Evolutionary conservation across 495 filamentous ascomycete genomes (phyloP).

Genomic region (Ramalina peruviana): DNA sequence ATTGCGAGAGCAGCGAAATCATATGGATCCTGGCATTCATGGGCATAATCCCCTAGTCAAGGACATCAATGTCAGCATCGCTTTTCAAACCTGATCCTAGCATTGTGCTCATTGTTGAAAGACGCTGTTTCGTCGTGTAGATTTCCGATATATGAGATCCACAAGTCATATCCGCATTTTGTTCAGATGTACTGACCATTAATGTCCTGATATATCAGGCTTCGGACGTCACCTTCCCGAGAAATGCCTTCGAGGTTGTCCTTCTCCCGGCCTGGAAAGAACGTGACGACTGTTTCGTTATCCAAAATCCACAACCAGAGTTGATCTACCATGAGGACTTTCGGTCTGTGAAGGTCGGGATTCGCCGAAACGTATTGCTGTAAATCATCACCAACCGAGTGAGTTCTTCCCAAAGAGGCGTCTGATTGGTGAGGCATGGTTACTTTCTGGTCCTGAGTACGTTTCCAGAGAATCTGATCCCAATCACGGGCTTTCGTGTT

Average conservation of each 20-base stretch:
- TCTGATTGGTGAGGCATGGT: too few relatives aligned
- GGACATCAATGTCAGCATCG: too few relatives aligned
- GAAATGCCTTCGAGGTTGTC: constrained; percentile 9
- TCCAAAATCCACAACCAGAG: constrained; percentile 57
- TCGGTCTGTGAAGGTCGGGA: constrained; percentile 10
- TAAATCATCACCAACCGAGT: too few relatives aligned
- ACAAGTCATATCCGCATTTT: too few relatives aligned
- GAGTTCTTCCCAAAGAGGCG: too few relatives aligned
- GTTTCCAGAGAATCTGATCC: constrained; percentile 59
- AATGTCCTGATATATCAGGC: constrained; percentile 52
- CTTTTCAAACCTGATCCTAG: too few relatives aligned
- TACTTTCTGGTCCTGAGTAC: constrained; percentile 31
- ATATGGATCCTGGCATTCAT: constrained; percentile 46
- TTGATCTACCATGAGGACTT: constrained; percentile 57
- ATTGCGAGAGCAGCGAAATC: constrained; percentile 50
- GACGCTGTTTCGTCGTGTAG: too few relatives aligned
- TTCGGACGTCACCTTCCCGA: constrained; percentile 41
- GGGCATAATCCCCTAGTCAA: constrained; percentile 36
- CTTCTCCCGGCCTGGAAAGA: constrained; percentile 15
- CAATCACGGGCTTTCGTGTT: constrained; percentile 50
- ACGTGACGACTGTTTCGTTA: constrained; percentile 13
- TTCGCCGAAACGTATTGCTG: neutral
- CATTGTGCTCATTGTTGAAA: too few relatives aligned
- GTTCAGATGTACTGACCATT: constrained; percentile 25
- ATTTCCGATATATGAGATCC: too few relatives aligned